Percentiles rank a stretch among this genome's conserved stretches.
These are phyloP conservation scores for Ophiostoma sp. DNA, from an alignment of 2,329 filamentous ascomycete genomes.

Conservation along the genomic window DNA sequence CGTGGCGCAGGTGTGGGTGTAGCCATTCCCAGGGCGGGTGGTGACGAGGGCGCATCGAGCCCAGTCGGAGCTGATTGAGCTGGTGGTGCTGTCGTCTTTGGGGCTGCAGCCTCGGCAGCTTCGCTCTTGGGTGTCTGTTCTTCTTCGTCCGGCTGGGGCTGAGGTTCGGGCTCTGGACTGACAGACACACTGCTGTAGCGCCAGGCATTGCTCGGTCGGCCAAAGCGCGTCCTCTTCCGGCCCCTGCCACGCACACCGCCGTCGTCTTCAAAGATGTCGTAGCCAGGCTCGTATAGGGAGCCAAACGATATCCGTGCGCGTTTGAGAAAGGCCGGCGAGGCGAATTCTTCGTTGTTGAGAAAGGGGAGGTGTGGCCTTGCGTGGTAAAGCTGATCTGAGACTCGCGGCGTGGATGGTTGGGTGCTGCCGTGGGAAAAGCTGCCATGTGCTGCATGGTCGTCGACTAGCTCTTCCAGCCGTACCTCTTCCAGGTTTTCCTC, in stretches of 20 bases:
- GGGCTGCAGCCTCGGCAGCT: neutral
- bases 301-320: slow-evolving; percentile 64
- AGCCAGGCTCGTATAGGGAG: slow-evolving; percentile 56
- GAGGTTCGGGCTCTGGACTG: slow-evolving; percentile 62
- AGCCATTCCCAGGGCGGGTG: neutral
- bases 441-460: neutral
- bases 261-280: slow-evolving; percentile 64
- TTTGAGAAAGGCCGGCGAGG: slow-evolving; percentile 76
- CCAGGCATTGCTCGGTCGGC: slow-evolving; percentile 65
- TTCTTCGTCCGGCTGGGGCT: slow-evolving; percentile 39
- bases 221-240: slow-evolving; percentile 66
- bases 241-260: slow-evolving; percentile 54
- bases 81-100: neutral
- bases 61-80: neutral
- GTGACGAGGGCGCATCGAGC: slow-evolving; percentile 10
- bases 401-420: slow-evolving; percentile 24
- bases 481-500: neutral
- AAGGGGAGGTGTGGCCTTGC: neutral
- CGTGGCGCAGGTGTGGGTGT: slow-evolving; percentile 21
- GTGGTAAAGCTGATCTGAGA: slow-evolving; percentile 18
- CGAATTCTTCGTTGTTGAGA: slow-evolving; percentile 48
- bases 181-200: slow-evolving; percentile 65
- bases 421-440: neutral
- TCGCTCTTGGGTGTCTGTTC: slow-evolving; percentile 14
- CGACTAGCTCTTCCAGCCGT: neutral